A percentile compares a stretch with the other conserved stretches of the same genome.
These are phyloP conservation scores for Phragmites australis DNA, from an alignment of 176 grass and related monocot genomes.

Conservation along the genomic window DNA sequence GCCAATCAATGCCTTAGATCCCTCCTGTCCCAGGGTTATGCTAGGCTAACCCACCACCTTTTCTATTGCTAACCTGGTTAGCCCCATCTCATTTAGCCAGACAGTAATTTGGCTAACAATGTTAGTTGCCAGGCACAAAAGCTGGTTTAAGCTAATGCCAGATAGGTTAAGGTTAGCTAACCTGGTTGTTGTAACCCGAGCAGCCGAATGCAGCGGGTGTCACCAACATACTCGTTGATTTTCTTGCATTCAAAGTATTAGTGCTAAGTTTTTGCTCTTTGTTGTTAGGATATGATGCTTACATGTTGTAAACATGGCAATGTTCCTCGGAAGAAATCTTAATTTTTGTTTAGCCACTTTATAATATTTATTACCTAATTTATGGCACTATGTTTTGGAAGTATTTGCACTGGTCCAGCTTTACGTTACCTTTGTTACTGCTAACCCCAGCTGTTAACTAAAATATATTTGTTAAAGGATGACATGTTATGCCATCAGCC, in stretches of 20 bases:
- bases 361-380: conserved; percentile 1
- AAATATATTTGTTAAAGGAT: conserved; percentile 1
- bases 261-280: not conserved
- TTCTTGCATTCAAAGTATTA: conserved; percentile 9
- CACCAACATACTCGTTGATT: not conserved
- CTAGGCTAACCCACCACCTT: not conserved
- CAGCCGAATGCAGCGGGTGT: not conserved
- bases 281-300: conserved; percentile 2
- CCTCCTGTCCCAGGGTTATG: not conserved
- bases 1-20: not conserved
- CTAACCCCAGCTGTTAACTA: not conserved
- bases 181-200: not conserved
- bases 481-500: not conserved
- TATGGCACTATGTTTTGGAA: conserved; percentile 6
- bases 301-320: not conserved
- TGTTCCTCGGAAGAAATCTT: not conserved
- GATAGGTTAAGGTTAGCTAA: not conserved
- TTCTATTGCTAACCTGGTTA: conserved; percentile 13
- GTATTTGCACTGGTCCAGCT: conserved; percentile 25
- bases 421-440: not conserved
- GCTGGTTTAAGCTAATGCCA: not conserved
- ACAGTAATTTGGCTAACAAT: not conserved
- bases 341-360: not conserved
- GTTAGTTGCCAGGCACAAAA: not conserved
- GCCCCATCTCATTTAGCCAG: not conserved